A percentile compares a stretch with the other conserved stretches of the same genome.
These are phyloP conservation scores for Beta vulgaris DNA, from an alignment of 148 eudicot species.

Conservation along the genomic window DNA sequence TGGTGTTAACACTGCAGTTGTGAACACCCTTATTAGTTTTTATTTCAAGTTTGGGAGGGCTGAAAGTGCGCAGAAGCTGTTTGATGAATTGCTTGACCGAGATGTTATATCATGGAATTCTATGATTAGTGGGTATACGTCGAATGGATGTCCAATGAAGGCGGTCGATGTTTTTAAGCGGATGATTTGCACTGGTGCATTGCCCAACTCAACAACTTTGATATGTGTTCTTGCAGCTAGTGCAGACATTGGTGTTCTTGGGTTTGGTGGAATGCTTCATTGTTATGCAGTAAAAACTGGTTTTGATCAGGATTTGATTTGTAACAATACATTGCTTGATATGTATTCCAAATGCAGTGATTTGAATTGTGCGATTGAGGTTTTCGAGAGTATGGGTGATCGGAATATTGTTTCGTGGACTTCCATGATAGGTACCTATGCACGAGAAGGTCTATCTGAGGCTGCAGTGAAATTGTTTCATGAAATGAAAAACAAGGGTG, in stretches of 20 bases:
- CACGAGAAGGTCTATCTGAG: constrained; percentile 38
- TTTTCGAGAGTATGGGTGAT: constrained; percentile 46
- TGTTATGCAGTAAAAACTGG: constrained; percentile 47
- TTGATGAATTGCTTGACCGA: constrained; percentile 49
- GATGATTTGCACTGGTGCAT: constrained; percentile 37
- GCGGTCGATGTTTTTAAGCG: constrained; percentile 42
- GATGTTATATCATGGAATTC: constrained; percentile 70
- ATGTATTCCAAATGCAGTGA: constrained; percentile 66
- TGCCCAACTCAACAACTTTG: constrained; percentile 48
- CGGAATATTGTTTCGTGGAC: constrained; percentile 60
- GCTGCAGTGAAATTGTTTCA: constrained; percentile 50
- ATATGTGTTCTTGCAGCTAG: constrained; percentile 49
- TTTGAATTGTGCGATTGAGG: constrained; percentile 28
- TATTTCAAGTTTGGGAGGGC: constrained; percentile 49
- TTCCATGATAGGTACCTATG: constrained; percentile 56
- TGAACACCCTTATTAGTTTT: constrained; percentile 54
- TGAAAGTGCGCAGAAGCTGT: constrained; percentile 52
- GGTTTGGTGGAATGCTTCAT: constrained; percentile 41
- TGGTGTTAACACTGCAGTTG: constrained; percentile 39
- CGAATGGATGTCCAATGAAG: constrained; percentile 36
- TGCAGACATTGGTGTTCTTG: constrained; percentile 28
- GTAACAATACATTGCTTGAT: constrained; percentile 48
- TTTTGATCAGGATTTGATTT: constrained; percentile 36
- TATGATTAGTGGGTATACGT: constrained; percentile 66
- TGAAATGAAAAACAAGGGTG: constrained; percentile 46